Percentiles rank a stretch among this genome's conserved stretches.
phyloP scores from a whole-genome alignment of 768 basidiomycete species.

The Gautieria morchelliformis region DNA sequence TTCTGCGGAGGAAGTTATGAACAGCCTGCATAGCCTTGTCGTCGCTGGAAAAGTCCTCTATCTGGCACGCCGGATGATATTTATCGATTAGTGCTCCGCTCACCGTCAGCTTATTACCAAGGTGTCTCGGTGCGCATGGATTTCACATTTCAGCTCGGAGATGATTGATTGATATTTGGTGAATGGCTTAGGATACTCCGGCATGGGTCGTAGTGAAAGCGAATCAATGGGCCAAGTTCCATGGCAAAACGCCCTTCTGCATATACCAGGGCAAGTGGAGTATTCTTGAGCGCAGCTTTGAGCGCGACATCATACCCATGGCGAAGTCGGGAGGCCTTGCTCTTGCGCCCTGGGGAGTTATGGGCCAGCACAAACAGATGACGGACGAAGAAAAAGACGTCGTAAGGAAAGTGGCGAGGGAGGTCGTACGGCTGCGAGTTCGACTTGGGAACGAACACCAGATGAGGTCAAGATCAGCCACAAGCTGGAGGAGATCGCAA shows the following conservation, averaged over 20 bases:
- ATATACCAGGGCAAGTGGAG: slow-evolving; percentile 45
- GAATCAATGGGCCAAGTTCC: slow-evolving; percentile 40
- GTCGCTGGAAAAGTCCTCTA: slow-evolving; percentile 36
- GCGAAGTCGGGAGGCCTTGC: slow-evolving; percentile 23
- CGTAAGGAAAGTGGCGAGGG: slow-evolving; percentile 23
- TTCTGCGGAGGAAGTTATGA: slow-evolving; percentile 38
- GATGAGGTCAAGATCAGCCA: slow-evolving; percentile 17
- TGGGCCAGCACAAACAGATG: slow-evolving; percentile 26
- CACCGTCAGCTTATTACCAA: neutral
- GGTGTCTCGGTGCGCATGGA: slow-evolving; percentile 12
- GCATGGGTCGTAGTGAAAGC: slow-evolving; percentile 41
- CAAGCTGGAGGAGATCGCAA: slow-evolving; percentile 14
- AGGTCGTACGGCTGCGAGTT: neutral
- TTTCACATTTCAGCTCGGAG: too few species aligned
- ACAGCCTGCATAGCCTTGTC: slow-evolving; percentile 32
- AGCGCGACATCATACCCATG: slow-evolving; percentile 46
- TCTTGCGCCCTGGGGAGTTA: slow-evolving; percentile 29
- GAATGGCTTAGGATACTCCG: slow-evolving; percentile 23
- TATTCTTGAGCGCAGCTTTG: slow-evolving; percentile 35
- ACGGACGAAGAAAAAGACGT: slow-evolving; percentile 21
- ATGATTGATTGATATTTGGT: too few species aligned
- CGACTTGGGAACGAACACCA: slow-evolving; percentile 9
- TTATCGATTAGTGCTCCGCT: too few species aligned
- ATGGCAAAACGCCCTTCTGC: slow-evolving; percentile 41
- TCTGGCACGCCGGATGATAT: slow-evolving; percentile 19